These are phyloP conservation scores for Xylariomycetidae sp. DNA, from an alignment of 2,329 filamentous ascomycete genomes.

Conservation along the genomic window DNA sequence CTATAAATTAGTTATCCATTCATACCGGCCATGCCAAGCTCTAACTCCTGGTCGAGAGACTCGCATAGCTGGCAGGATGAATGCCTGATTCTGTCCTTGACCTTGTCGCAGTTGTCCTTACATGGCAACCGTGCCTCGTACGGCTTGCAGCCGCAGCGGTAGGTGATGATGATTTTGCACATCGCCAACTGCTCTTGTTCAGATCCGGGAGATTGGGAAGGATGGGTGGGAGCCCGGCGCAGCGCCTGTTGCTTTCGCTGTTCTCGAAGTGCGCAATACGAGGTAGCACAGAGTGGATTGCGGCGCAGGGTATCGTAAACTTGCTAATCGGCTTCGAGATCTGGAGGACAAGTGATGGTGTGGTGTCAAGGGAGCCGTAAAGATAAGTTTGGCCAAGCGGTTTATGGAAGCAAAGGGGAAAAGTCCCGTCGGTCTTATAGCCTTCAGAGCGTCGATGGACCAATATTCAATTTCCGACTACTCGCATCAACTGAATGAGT, in stretches of 20 bases:
- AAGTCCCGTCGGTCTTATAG: no score
- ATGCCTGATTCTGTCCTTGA: slow-evolving; percentile 6
- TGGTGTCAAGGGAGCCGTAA: no score
- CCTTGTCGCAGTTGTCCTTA: slow-evolving; percentile 4
- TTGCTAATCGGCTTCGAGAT: not conserved
- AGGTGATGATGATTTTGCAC: slow-evolving; percentile 11
- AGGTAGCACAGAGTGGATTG: not conserved
- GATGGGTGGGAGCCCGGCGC: not conserved
- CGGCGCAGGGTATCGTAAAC: no score
- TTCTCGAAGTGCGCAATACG: not conserved
- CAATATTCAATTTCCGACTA: not conserved
- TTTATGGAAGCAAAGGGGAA: no score
- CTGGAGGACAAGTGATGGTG: no score
- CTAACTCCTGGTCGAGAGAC: not conserved
- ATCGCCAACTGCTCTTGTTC: no score
- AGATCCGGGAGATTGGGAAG: no score
- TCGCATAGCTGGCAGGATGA: slow-evolving; percentile 6
- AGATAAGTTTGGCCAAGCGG: no score
- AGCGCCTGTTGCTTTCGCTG: not conserved
- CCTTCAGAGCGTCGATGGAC: no score
- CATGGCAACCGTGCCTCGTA: slow-evolving; percentile 4
- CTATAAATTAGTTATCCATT: not conserved
- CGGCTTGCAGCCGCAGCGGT: slow-evolving; percentile 10
- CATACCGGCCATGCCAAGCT: not conserved
- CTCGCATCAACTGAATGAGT: no score